These are phyloP conservation scores for Pleurostoma richardsiae DNA, from an alignment of 2,329 filamentous ascomycete species.

Conservation along the genomic window DNA sequence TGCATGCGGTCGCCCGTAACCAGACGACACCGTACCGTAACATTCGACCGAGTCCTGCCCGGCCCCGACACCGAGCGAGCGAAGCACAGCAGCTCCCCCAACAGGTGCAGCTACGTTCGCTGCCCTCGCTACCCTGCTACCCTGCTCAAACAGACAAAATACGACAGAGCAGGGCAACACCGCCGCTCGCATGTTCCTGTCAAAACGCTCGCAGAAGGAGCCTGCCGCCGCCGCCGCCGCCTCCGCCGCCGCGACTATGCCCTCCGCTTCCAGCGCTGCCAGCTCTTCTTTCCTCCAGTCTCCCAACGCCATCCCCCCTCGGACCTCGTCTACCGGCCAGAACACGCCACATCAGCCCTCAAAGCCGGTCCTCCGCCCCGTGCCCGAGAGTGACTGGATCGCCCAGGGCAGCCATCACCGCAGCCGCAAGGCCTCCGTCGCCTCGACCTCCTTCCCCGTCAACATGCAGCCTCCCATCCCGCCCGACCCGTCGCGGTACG, in stretches of 20 bases:
- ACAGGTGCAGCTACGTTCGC: too few species aligned
- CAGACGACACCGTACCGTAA: too few species aligned
- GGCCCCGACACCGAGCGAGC: too few species aligned
- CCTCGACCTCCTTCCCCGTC: slow-evolving; percentile 22
- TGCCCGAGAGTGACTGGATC: slow-evolving; percentile 60
- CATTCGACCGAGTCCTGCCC: too few species aligned
- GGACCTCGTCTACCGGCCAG: slow-evolving; percentile 63
- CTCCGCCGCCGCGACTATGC: slow-evolving; percentile 9
- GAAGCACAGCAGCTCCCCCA: too few species aligned
- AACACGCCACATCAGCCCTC: slow-evolving; percentile 20
- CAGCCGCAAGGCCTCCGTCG: slow-evolving; percentile 20
- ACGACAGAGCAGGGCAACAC: neutral
- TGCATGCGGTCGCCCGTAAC: too few species aligned
- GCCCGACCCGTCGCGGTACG: slow-evolving; percentile 47
- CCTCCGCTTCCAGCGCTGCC: slow-evolving; percentile 10
- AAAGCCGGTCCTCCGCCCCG: slow-evolving; percentile 42
- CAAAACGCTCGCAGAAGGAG: slow-evolving; percentile 2
- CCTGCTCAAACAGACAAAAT: too few species aligned
- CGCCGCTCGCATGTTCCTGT: slow-evolving; percentile 8
- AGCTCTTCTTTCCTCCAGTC: slow-evolving; percentile 33
- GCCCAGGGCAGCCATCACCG: slow-evolving; percentile 29
- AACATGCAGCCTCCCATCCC: slow-evolving; percentile 32
- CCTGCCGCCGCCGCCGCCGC: neutral
- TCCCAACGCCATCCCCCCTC: slow-evolving; percentile 66
- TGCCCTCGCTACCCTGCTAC: too few species aligned